phyloP scores from a whole-genome alignment of 331 rosid genomes.

The Quercus phellos region DNA sequence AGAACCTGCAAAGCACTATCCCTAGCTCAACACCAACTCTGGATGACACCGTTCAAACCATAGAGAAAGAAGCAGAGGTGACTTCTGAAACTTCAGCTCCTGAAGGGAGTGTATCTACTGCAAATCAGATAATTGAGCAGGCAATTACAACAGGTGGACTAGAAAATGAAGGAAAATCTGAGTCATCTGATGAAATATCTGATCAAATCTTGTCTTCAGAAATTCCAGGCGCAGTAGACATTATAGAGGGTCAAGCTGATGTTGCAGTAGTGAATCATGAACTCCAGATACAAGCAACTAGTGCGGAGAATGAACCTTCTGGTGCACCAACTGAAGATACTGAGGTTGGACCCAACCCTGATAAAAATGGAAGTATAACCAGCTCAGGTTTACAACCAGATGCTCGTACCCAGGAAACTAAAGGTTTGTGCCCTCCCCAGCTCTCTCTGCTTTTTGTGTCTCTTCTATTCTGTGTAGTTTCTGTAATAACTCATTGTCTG shows the following conservation, averaged over 20 bases:
- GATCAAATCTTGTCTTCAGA: slow-evolving; percentile 24
- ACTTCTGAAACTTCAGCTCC: slow-evolving; percentile 35
- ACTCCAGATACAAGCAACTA: slow-evolving; percentile 26
- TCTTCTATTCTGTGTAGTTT: background rate
- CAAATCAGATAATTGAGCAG: slow-evolving; percentile 30
- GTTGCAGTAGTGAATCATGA: slow-evolving; percentile 33
- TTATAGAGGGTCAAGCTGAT: slow-evolving; percentile 34
- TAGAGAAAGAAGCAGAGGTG: slow-evolving; percentile 36
- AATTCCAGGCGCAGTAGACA: slow-evolving; percentile 26
- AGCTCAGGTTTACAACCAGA: slow-evolving; percentile 39
- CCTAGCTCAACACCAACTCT: slow-evolving; percentile 25
- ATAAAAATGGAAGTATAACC: slow-evolving; percentile 26
- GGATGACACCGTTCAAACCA: slow-evolving; percentile 18
- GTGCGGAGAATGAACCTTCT: slow-evolving; percentile 34
- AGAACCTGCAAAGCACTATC: slow-evolving; percentile 12
- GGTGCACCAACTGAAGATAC: slow-evolving; percentile 32
- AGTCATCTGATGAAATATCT: slow-evolving; percentile 32
- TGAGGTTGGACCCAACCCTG: slow-evolving; percentile 35
- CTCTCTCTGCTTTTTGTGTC: slow-evolving; percentile 1
- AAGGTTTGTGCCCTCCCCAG: slow-evolving; percentile 36
- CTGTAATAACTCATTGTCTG: background rate
- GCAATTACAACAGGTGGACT: slow-evolving; percentile 24
- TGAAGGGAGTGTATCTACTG: slow-evolving; percentile 28
- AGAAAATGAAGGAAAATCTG: slow-evolving; percentile 31
- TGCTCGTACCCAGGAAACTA: slow-evolving; percentile 30